Evolutionary conservation across 805 yeast species (phyloP).

Genomic region (Ogataea sp.): DNA sequence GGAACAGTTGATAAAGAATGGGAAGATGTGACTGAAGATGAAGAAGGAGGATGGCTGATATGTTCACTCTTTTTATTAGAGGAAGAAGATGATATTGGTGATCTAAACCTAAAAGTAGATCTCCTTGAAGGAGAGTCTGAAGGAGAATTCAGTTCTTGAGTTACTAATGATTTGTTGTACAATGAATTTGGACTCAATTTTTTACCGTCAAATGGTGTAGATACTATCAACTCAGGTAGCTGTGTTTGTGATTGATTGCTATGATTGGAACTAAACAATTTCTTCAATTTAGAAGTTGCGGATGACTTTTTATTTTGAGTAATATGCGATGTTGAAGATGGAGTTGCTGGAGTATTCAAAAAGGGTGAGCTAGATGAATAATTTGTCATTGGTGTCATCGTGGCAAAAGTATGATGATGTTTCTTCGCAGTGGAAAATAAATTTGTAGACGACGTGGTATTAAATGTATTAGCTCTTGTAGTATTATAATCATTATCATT

Average conservation of each 20-base stretch:
- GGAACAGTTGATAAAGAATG: too few species aligned
- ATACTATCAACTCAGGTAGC: neutral
- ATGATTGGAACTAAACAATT: conserved; percentile 10
- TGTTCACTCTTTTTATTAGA: too few species aligned
- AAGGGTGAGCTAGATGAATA: conserved; percentile 17
- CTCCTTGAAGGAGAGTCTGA: neutral
- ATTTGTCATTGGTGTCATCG: conserved; percentile 10
- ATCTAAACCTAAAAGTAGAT: neutral
- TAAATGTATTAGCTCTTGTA: neutral
- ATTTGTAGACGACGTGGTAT: neutral
- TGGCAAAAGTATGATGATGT: conserved; percentile 5
- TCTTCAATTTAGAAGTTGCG: conserved; percentile 15
- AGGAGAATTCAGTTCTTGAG: neutral
- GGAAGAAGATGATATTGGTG: neutral
- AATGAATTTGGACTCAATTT: conserved; percentile 13
- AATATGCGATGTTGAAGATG: conserved; percentile 2
- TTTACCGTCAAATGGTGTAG: conserved; percentile 14
- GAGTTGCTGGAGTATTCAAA: conserved; percentile 10
- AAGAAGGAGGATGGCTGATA: too few species aligned
- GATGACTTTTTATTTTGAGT: conserved; percentile 14
- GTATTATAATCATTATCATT: neutral
- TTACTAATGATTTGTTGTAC: conserved; percentile 10
- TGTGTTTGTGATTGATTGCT: neutral
- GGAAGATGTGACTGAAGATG: neutral
- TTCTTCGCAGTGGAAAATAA: conserved; percentile 5